Conservation (phyloP, 2,329 filamentous ascomycete genomes). For the Macrophomina tecta region DNA sequence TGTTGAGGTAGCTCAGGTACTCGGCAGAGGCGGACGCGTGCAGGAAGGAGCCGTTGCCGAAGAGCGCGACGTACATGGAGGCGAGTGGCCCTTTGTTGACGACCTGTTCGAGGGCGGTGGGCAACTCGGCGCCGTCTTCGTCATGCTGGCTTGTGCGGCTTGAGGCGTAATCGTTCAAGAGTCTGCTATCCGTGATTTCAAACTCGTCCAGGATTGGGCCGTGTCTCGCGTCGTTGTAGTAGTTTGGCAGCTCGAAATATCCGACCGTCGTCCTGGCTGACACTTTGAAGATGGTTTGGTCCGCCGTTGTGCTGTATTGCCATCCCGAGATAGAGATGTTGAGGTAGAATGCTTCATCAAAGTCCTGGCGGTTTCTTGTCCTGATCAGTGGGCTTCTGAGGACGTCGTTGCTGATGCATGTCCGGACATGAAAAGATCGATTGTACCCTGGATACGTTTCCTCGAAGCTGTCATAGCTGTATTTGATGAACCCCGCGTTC, state of each 20-base stretch:
- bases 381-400: background rate
- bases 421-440: background rate
- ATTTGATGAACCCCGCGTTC: background rate
- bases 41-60: conserved; percentile 2
- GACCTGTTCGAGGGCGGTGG: background rate
- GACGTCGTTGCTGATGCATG: background rate
- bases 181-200: too few relatives aligned
- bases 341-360: conserved; percentile 6
- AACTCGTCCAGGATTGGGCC: background rate
- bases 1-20: background rate
- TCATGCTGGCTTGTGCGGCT: background rate
- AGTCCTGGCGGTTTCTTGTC: conserved; percentile 8
- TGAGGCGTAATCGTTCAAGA: too few relatives aligned
- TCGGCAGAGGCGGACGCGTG: background rate
- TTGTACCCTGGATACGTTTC: too few relatives aligned
- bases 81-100: background rate
- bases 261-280: conserved; percentile 4
- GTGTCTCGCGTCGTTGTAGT: background rate
- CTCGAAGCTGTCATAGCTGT: background rate
- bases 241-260: conserved; percentile 6
- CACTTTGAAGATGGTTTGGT: background rate
- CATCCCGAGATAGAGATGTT: background rate
- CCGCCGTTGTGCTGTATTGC: too few relatives aligned
- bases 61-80: background rate
- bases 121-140: background rate